Conservation (phyloP, 1,139 yeast species). For the Yamadazyma buinensis region DNA sequence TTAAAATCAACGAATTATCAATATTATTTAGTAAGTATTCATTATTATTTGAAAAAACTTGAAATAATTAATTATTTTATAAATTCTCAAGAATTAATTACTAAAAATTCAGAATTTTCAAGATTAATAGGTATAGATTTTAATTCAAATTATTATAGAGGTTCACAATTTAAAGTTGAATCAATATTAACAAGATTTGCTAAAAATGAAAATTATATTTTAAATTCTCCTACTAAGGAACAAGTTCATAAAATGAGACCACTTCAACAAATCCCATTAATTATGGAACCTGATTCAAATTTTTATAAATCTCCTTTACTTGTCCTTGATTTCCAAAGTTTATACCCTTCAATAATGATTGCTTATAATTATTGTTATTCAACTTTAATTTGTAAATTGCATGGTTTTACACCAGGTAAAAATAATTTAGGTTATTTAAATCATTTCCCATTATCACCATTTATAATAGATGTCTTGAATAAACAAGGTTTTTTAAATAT, state of each 20-base stretch:
- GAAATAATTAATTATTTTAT: constrained; percentile 48
- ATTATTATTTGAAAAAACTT: constrained; percentile 52
- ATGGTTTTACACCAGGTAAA: constrained; percentile 40
- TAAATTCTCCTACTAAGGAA: constrained; percentile 75
- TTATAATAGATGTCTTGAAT: constrained; percentile 50
- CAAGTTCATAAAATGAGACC: constrained; percentile 87
- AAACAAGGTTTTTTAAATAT: constrained; percentile 51
- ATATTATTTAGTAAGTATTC: constrained; percentile 35
- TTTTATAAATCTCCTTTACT: constrained; percentile 86
- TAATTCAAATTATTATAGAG: constrained; percentile 80
- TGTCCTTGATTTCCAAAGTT: constrained; percentile 88
- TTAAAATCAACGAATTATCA: constrained; percentile 25
- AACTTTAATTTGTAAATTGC: constrained; percentile 71
- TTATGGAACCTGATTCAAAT: constrained; percentile 86
- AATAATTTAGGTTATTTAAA: constrained; percentile 36
- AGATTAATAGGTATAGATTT: constrained; percentile 87
- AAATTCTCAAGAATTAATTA: constrained; percentile 60
- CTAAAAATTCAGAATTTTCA: constrained; percentile 78
- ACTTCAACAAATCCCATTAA: constrained; percentile 80
- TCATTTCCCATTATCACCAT: constrained; percentile 49
- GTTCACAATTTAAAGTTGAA: constrained; percentile 92
- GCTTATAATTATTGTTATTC: constrained; percentile 93
- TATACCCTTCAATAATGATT: constrained; percentile 88
- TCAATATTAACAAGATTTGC: constrained; percentile 72
- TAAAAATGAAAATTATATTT: constrained; percentile 66